A percentile compares a stretch with the other conserved stretches of the same genome.
Evolutionary conservation across 805 yeast species (phyloP).

Genomic region (Saccharomyces jurei): DNA sequence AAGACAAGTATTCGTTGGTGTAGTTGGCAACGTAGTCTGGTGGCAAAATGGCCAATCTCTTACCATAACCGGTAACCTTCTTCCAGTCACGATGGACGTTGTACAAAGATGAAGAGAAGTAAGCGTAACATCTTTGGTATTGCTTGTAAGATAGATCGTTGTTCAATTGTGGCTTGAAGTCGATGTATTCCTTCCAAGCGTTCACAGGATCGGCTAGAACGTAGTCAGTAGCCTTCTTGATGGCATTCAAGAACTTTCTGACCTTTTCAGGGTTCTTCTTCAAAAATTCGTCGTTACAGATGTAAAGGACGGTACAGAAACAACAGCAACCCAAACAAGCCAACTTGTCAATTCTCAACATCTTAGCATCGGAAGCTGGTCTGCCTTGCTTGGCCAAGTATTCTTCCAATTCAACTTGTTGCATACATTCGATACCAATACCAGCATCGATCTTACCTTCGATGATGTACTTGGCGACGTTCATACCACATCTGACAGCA

Average conservation of each 20-base stretch:
- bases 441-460: constrained; percentile 52
- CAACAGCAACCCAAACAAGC: constrained; percentile 55
- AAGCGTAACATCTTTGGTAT: constrained; percentile 48
- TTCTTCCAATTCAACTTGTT: constrained; percentile 50
- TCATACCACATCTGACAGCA: constrained; percentile 54
- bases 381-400: constrained; percentile 38
- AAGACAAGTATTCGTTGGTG: constrained; percentile 41
- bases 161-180: constrained; percentile 42
- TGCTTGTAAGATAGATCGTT: constrained; percentile 36
- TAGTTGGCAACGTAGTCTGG: constrained; percentile 43
- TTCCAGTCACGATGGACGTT: constrained; percentile 52
- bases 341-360: constrained; percentile 48
- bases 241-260: constrained; percentile 37
- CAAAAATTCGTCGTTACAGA: constrained; percentile 44
- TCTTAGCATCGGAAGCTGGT: constrained; percentile 40
- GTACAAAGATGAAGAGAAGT: constrained; percentile 42
- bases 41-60: constrained; percentile 45
- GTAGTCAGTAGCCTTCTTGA: constrained; percentile 45
- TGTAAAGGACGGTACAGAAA: constrained; percentile 49
- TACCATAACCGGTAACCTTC: constrained; percentile 48
- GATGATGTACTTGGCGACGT: constrained; percentile 47
- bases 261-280: constrained; percentile 40
- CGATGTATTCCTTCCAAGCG: constrained; percentile 40
- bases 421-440: constrained; percentile 52
- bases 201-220: constrained; percentile 37